Base-by-base conservation (phyloP, 2,329 filamentous ascomycete genomes). In the Dothideomycetes sp. region DNA sequence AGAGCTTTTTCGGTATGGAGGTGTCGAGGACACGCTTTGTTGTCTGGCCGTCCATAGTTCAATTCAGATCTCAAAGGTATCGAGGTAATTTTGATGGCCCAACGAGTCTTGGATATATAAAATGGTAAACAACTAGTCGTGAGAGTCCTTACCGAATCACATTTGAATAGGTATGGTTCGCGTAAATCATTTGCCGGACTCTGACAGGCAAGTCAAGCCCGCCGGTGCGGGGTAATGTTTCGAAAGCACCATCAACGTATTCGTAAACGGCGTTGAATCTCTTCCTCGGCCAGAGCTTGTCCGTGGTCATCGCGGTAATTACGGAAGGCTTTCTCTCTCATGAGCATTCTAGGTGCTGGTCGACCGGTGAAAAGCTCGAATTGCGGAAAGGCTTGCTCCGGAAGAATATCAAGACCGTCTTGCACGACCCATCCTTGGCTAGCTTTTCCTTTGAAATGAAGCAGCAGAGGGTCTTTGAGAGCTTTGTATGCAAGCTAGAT, bases 311-410 rank as follows among this genome's bases (percentile, higher is more conserved):
- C 22, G 7, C 22, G 22, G 12, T 27, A 27, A 27, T 27, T 12
- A 7, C 22, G 22, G 22, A 27, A 12, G 7, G 22, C 34, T 12
- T 31, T 31, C 15, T 40, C 19, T 31, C 32, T 72, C 83, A 89
- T 88, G 29, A 82, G 58, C 34, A 75, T 64, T 19, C 82, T 71
- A 2, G 82, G 82, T n/a, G 81, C 81, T 56, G 79, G 73, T 34
- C 81, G 68, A 1, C 82, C 83, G 0, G 83, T 87, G 55, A 88
- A 85, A 2, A 88, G 60, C 58, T 89, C 84, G 52, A 88, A 89
- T 51, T 88, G 83, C 1, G 83, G 82, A 58, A 84, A 84, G 0
- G 80, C 84, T 54, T 88, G 83, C 55, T 88, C 84, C 0, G 81
- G 81, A 11, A 89, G 59, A 33, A 87, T 69, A 49, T 88, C 82